A percentile compares a stretch with the other conserved stretches of the same genome.
phyloP scores from a whole-genome alignment of 495 filamentous ascomycete species.

The Neurospora tetraspora region DNA sequence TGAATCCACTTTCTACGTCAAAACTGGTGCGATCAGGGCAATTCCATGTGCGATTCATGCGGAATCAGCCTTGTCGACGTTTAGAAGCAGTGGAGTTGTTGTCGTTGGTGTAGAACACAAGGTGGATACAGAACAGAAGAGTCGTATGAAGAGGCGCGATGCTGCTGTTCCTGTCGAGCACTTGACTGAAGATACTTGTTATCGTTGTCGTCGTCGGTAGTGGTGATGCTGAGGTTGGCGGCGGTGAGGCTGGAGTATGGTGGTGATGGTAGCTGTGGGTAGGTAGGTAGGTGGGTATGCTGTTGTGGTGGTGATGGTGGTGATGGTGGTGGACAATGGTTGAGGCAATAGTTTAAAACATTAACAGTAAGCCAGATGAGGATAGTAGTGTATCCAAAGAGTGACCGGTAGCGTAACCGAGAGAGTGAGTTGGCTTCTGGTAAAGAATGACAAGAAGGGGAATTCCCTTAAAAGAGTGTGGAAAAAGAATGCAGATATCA shows the following conservation, averaged over 20 bases:
- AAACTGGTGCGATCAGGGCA: conserved; percentile 18
- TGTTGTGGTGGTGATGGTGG: not conserved
- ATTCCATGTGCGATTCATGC: conserved; percentile 26
- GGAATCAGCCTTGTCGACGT: conserved; percentile 2
- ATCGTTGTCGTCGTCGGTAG: not conserved
- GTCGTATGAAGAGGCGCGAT: not conserved
- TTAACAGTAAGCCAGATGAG: not conserved
- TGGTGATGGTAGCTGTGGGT: not conserved
- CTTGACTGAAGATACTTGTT: not conserved
- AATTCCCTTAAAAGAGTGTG: not conserved
- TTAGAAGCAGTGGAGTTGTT: not conserved
- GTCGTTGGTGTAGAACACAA: not conserved
- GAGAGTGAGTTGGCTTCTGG: not conserved
- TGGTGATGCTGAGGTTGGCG: not conserved
- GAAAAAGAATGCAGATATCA: not conserved
- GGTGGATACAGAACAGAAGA: not conserved
- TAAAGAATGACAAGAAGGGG: not conserved
- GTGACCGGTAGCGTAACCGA: not conserved
- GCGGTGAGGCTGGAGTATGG: not conserved
- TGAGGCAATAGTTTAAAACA: not conserved
- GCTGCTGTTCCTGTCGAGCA: not conserved
- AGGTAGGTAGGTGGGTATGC: not conserved
- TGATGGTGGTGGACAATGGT: not conserved
- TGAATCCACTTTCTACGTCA: conserved; percentile 15
- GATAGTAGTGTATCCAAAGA: not conserved